Evolutionary conservation across 2,329 filamentous ascomycete genomes (phyloP), one percentile per base, ranked within the genome.

Genomic region (Pseudocercospora fuligena): DNA sequence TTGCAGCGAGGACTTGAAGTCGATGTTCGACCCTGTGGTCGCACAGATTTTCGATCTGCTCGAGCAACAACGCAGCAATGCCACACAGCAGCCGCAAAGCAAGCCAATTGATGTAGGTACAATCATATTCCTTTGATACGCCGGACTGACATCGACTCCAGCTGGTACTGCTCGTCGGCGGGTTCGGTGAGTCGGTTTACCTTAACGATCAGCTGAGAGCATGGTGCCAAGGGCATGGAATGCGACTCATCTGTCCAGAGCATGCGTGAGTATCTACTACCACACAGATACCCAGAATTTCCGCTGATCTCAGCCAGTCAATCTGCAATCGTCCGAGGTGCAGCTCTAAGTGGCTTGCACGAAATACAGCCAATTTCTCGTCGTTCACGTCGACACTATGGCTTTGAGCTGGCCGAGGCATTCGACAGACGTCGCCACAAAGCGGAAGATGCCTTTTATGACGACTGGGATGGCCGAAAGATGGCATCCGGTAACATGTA

Each of bases 271-370:
- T 33, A 5, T 12, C 3, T 29, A 7, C 7, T 7, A 29, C 27
- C 31, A 33, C 5, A 33, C 4, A 33, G 27, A 3, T 3, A 3
- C 27, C 7, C 3, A 3, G 3, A 33, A 33, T 33, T 4, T 11
- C 9, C 31, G 33, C 33, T 36, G 14, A 36, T 12, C 14, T 14
- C 12, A 16, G 4, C 7, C 5, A 40, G 36, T 54, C 65, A 69
- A 61, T 56, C 68, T 8, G 68, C 66, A 2, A 62, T 70, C 14
- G 68, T 70, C 1, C 63, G 66, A 19, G 68, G 68, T 7, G 68
- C 68, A 14, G 68, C 66, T 14, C 56, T 68, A 1, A 63, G 63
- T 23, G 68, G 68, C n/a, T 47, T 68, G 3, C 61, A 61, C 12
- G 54, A 66, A 27, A 66, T 70, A 7, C 66, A 66, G 51, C 59